Percentiles rank a stretch among this genome's conserved stretches.
These are phyloP conservation scores for Penicillium hordei DNA, from an alignment of 2,329 filamentous ascomycete genomes.

Conservation along the genomic window DNA sequence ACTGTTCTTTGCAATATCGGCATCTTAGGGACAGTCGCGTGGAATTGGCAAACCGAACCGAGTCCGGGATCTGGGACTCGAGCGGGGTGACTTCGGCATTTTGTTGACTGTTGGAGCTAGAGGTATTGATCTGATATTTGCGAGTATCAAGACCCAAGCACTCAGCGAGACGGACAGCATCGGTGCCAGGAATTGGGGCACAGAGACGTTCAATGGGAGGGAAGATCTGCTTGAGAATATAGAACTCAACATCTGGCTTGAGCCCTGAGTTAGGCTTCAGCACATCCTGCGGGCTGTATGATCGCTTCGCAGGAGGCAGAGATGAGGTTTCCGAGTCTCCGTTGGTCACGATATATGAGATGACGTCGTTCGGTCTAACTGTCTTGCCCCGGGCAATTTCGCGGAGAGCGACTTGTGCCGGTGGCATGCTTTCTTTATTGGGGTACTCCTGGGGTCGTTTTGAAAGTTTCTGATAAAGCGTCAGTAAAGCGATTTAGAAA, in stretches of 20 bases:
- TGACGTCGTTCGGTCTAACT: conserved; percentile 90
- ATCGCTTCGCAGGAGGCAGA: conserved; percentile 75
- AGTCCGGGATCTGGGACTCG: conserved; percentile 90
- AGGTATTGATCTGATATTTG: conserved; percentile 74
- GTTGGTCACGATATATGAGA: conserved; percentile 86
- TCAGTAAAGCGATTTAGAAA: conserved; percentile 15
- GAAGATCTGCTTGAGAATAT: conserved; percentile 96
- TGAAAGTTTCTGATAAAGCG: conserved; percentile 68
- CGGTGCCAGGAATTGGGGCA: conserved; percentile 90
- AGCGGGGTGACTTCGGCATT: conserved; percentile 80
- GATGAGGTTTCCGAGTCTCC: conserved; percentile 62
- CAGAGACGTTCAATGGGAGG: conserved; percentile 96
- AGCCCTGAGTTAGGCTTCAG: conserved; percentile 73
- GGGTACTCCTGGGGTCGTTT: conserved; percentile 93
- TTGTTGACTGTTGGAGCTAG: conserved; percentile 52
- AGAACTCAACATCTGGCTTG: conserved; percentile 92
- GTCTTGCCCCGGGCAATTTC: conserved; percentile 83
- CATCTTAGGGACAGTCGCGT: conserved; percentile 75
- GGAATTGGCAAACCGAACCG: conserved; percentile 82
- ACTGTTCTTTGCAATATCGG: conserved; percentile 70
- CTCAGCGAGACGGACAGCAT: conserved; percentile 83
- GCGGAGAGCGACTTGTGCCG: conserved; percentile 90
- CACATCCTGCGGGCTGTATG: conserved; percentile 82
- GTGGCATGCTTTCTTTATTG: conserved; percentile 91
- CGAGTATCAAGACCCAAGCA: conserved; percentile 88